phyloP scores from a whole-genome alignment of 441 rosid species.

The Brassica balearica region DNA sequence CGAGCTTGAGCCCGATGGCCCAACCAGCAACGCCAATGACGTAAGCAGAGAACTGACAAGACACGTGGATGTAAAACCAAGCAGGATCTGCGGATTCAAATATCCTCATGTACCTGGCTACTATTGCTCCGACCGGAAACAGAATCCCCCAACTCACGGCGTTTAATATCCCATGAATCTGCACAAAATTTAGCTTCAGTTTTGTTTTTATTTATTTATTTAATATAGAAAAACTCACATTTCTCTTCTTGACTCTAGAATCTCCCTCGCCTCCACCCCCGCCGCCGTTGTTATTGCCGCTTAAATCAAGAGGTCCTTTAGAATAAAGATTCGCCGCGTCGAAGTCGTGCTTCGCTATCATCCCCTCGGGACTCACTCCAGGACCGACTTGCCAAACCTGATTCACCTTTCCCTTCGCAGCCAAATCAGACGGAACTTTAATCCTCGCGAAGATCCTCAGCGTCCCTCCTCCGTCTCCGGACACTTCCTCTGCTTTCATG shows the following conservation, averaged over 20 bases:
- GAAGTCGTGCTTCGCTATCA: slow-evolving; percentile 51
- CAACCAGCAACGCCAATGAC: slow-evolving; percentile 72
- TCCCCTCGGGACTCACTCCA: slow-evolving; percentile 24
- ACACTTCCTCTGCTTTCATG: slow-evolving; percentile 46
- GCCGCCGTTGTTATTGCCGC: slow-evolving; percentile 29
- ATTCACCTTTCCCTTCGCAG: slow-evolving; percentile 50
- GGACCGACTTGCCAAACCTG: slow-evolving; percentile 78
- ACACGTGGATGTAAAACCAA: slow-evolving; percentile 69
- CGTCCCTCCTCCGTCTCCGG: slow-evolving; percentile 34
- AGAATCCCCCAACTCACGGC: slow-evolving; percentile 73
- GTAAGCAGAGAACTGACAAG: slow-evolving; percentile 64
- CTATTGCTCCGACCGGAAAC: slow-evolving; percentile 62
- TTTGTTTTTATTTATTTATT: not conserved
- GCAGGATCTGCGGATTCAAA: slow-evolving; percentile 69
- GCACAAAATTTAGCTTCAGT: slow-evolving; percentile 7
- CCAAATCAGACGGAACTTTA: slow-evolving; percentile 54
- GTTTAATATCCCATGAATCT: slow-evolving; percentile 73
- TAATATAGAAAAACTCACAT: slow-evolving; percentile 46
- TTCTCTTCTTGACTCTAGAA: slow-evolving; percentile 51
- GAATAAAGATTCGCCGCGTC: slow-evolving; percentile 42
- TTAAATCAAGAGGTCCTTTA: slow-evolving; percentile 46
- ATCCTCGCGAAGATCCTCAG: slow-evolving; percentile 56
- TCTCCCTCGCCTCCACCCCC: slow-evolving; percentile 40
- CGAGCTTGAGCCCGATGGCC: slow-evolving; percentile 74
- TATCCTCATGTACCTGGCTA: slow-evolving; percentile 61